Evolutionary conservation across 441 rosid species (phyloP), one percentile per base, ranked within the genome.

Genomic region (Daphne laureola): DNA sequence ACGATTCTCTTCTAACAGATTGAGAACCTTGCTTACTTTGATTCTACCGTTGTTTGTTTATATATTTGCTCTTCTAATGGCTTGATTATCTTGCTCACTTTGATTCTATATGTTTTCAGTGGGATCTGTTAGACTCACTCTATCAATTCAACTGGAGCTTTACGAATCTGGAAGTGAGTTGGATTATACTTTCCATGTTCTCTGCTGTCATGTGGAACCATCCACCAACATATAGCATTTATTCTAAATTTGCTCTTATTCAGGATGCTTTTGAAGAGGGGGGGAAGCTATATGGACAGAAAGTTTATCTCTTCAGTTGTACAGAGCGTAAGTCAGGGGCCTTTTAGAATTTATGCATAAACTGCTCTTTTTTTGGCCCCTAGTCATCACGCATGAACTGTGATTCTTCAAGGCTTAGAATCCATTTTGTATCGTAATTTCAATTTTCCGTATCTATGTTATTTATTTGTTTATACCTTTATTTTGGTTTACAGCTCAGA

Each of bases 221-320:
- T 21, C 25, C 25, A 26, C 2, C 16, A 12, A 25, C 46, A 26
- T 18, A 21, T 42, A 25, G 21, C 18, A 55, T 51, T 43, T 36
- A 17, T 49, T 16, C 23, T 47, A 47, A 47, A 57, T 62, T 18
- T 46, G 13, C 51, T 12, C 73, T 21, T 66, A 55, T 18, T 47
- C 75, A 94, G 99, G 68, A 86, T 63, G 96, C 96, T 51, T 78
- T 94, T 71, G 98, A 94, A 64, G 95, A 90, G 71, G 97, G 87
- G 31, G 96, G 96, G 27, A 63, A 65, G 73, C 87, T 94, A 25
- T 62, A 73, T 31, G 90, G 91, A 52, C 68, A 83, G 77, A 87
- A 76, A 71, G 96, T 84, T 44, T 94, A 68, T 76, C 72, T 94
- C 62, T 90, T 91, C 45, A 96, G 90, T 48, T 81, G 82, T 67